These are phyloP conservation scores for Wickerhamomyces kurtzmanii DNA, from an alignment of 805 yeast genomes.

Conservation along the genomic window DNA sequence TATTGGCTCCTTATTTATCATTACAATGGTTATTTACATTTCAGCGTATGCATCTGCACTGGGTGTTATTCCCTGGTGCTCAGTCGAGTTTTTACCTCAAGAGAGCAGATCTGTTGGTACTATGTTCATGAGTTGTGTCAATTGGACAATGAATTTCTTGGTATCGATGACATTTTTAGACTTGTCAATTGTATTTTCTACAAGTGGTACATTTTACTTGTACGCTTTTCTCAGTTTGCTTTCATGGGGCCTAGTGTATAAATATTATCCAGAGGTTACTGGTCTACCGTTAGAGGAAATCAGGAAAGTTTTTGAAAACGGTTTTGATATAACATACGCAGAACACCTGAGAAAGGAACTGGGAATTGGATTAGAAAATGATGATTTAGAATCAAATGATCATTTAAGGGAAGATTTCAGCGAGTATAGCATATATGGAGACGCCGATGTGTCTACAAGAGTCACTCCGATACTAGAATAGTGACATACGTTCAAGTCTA, in stretches of 20 bases:
- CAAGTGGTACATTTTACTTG: slow-evolving; percentile 21
- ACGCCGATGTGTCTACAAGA: too few relatives aligned
- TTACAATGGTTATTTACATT: slow-evolving; percentile 24
- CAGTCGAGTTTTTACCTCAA: slow-evolving; percentile 33
- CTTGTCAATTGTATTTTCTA: slow-evolving; percentile 18
- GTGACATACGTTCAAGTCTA: too few relatives aligned
- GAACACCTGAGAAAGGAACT: too few relatives aligned
- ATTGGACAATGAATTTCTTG: slow-evolving; percentile 29
- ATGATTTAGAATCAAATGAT: too few relatives aligned
- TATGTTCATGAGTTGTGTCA: slow-evolving; percentile 29
- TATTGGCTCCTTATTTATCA: slow-evolving; percentile 18
- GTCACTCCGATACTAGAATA: too few relatives aligned
- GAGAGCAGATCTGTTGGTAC: slow-evolving; percentile 32
- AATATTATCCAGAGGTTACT: slow-evolving; percentile 33
- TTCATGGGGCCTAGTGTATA: slow-evolving; percentile 28
- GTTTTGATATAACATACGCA: slow-evolving; percentile 27
- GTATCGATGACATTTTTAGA: slow-evolving; percentile 26
- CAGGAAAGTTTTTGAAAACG: slow-evolving; percentile 27
- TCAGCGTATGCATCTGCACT: slow-evolving; percentile 32
- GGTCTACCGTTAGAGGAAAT: slow-evolving; percentile 34
- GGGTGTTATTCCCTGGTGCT: slow-evolving; percentile 35
- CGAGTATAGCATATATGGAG: too few relatives aligned
- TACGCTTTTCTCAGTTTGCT: slow-evolving; percentile 22
- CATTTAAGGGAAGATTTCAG: too few relatives aligned
- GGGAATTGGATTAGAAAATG: too few relatives aligned